Percentiles rank a stretch among this genome's conserved stretches.
phyloP scores from a whole-genome alignment of 2,329 filamentous ascomycete genomes.

The Magnaporthiopsis rhizophila region DNA sequence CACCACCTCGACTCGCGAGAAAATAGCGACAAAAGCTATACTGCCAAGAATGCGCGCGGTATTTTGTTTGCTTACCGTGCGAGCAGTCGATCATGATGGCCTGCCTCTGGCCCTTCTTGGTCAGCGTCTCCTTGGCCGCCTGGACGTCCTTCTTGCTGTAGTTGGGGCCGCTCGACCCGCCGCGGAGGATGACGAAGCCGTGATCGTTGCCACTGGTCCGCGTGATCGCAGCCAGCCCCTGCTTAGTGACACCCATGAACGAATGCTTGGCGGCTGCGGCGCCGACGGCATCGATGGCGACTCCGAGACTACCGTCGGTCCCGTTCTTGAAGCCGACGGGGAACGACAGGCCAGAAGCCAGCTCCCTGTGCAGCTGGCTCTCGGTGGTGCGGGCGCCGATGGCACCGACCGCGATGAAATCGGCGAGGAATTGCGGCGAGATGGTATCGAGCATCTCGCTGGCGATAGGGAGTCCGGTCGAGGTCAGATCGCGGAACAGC shows the following conservation, averaged over 20 bases:
- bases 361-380: constrained; percentile 88
- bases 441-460: constrained; percentile 98
- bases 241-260: constrained; percentile 96
- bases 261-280: constrained; percentile 80
- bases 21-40: no score
- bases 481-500: constrained; percentile 86
- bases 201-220: constrained; percentile 93
- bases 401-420: constrained; percentile 83
- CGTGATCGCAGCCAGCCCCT: constrained; percentile 88
- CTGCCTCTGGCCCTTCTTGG: constrained; percentile 63
- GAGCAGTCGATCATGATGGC: constrained; percentile 97
- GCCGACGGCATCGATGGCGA: constrained; percentile 92
- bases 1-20: constrained; percentile 10
- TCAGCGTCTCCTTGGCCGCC: constrained; percentile 70
- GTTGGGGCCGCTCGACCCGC: constrained; percentile 89
- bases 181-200: constrained; percentile 92
- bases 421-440: constrained; percentile 91
- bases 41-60: background rate
- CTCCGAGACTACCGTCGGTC: constrained; percentile 81
- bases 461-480: constrained; percentile 89
- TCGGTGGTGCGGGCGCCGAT: constrained; percentile 96
- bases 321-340: constrained; percentile 99
- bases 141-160: constrained; percentile 81
- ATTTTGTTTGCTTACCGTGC: constrained; percentile 62
- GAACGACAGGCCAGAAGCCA: constrained; percentile 91